Percentiles rank a stretch among this genome's conserved stretches.
Evolutionary conservation across 306 rosid species (phyloP).

Genomic region (Quercus rubra): DNA sequence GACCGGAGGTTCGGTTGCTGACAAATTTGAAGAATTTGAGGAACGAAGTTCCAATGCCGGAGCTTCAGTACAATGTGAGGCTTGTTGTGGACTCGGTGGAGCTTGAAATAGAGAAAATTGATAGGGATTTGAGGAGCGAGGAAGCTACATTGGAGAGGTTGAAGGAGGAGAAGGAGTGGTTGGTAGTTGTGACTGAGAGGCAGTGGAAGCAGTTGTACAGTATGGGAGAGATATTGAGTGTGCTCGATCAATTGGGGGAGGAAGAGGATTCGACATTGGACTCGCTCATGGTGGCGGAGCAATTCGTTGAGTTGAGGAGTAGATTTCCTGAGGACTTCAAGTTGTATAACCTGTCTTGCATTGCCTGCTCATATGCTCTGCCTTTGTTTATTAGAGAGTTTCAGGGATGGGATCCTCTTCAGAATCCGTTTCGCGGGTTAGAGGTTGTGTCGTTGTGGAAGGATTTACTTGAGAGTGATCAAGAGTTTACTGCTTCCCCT

Average conservation of each 20-base stretch:
- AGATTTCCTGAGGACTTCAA: slow-evolving; percentile 62
- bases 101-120: slow-evolving; percentile 44
- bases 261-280: slow-evolving; percentile 65
- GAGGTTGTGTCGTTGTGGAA: slow-evolving; percentile 70
- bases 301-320: slow-evolving; percentile 54
- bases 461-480: slow-evolving; percentile 59
- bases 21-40: slow-evolving; percentile 55
- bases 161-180: slow-evolving; percentile 72
- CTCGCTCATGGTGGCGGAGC: slow-evolving; percentile 56
- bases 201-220: slow-evolving; percentile 69
- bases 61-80: slow-evolving; percentile 48
- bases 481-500: no score
- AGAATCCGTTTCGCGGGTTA: slow-evolving; percentile 61
- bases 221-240: slow-evolving; percentile 51
- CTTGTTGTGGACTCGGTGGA: slow-evolving; percentile 48
- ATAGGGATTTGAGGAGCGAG: slow-evolving; percentile 33
- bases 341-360: slow-evolving; percentile 77
- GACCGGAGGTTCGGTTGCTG: slow-evolving; percentile 48
- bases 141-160: slow-evolving; percentile 28
- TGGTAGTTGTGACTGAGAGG: slow-evolving; percentile 45
- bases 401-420: slow-evolving; percentile 94
- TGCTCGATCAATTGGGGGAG: slow-evolving; percentile 50
- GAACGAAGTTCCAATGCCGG: slow-evolving; percentile 48
- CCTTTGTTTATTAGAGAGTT: slow-evolving; percentile 78
- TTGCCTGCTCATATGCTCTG: slow-evolving; percentile 79